Percentiles rank a stretch among this genome's conserved stretches.
phyloP scores from a whole-genome alignment of 2,329 filamentous ascomycete species.

The Trichoderma arundinaceum region DNA sequence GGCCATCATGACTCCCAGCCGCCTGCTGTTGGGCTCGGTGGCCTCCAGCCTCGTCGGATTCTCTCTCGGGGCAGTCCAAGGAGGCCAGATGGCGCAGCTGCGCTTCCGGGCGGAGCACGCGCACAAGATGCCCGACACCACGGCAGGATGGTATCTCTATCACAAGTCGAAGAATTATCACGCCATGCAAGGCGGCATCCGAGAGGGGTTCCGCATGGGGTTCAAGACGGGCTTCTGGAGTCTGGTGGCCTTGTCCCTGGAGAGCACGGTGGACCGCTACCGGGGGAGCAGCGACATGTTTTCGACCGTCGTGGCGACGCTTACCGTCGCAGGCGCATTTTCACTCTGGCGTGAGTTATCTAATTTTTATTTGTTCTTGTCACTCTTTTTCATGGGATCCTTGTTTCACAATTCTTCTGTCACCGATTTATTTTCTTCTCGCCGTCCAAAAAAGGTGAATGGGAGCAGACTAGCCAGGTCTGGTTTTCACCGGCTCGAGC shows the following conservation, averaged over 20 bases:
- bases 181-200: slow-evolving; percentile 75
- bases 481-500: slow-evolving; percentile 26
- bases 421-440: slow-evolving; percentile 2
- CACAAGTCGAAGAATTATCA: slow-evolving; percentile 98
- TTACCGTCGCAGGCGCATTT: slow-evolving; percentile 85
- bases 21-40: slow-evolving; percentile 68
- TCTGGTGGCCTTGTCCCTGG: slow-evolving; percentile 75
- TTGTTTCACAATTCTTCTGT: background rate
- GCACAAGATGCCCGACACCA: slow-evolving; percentile 83
- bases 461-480: slow-evolving; percentile 11
- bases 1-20: slow-evolving; percentile 67
- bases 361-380: background rate
- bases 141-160: slow-evolving; percentile 95
- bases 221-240: slow-evolving; percentile 73
- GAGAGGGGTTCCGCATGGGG: slow-evolving; percentile 79
- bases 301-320: slow-evolving; percentile 80
- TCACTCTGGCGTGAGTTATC: slow-evolving; percentile 75
- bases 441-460: slow-evolving; percentile 15
- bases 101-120: slow-evolving; percentile 96
- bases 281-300: slow-evolving; percentile 74
- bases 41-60: slow-evolving; percentile 72
- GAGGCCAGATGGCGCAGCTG: slow-evolving; percentile 74
- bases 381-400: background rate
- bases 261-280: slow-evolving; percentile 75
- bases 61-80: slow-evolving; percentile 72